Evolutionary conservation across 257 asterid genomes (phyloP).

Genomic region (Leptodermis oblonga): DNA sequence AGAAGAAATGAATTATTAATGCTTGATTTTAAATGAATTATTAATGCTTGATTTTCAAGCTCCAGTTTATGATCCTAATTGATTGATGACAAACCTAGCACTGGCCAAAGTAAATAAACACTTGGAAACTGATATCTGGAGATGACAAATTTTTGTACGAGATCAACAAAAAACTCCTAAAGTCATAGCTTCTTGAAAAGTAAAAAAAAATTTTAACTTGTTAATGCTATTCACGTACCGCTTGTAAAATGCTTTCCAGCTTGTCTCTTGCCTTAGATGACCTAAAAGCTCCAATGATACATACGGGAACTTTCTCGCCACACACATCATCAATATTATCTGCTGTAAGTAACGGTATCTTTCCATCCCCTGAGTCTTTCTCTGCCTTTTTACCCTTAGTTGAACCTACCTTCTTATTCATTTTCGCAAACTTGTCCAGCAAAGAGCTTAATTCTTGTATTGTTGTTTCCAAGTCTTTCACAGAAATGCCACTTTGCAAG

Average conservation of each 20-base stretch:
- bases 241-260: conserved; percentile 54
- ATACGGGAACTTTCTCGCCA: conserved; percentile 66
- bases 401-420: conserved; percentile 61
- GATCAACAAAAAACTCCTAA: not conserved
- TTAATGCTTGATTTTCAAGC: not conserved
- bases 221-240: conserved; percentile 44
- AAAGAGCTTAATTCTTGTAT: conserved; percentile 65
- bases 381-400: conserved; percentile 29
- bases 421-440: conserved; percentile 69
- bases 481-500: conserved; percentile 65
- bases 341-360: conserved; percentile 54
- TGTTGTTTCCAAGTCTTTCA: conserved; percentile 68
- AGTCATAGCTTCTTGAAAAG: not conserved
- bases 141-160: not conserved
- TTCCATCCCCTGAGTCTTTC: conserved; percentile 35
- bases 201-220: not conserved
- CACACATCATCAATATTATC: conserved; percentile 65
- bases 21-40: not conserved
- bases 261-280: conserved; percentile 53
- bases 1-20: too few relatives aligned
- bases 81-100: not conserved
- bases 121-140: not conserved
- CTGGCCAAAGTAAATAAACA: not conserved
- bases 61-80: not conserved
- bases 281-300: conserved; percentile 76